Percentiles rank a stretch among this genome's conserved stretches.
Evolutionary conservation across 768 basidiomycete genomes (phyloP).

Genomic region (Tylopilus rubrobrunneus): DNA sequence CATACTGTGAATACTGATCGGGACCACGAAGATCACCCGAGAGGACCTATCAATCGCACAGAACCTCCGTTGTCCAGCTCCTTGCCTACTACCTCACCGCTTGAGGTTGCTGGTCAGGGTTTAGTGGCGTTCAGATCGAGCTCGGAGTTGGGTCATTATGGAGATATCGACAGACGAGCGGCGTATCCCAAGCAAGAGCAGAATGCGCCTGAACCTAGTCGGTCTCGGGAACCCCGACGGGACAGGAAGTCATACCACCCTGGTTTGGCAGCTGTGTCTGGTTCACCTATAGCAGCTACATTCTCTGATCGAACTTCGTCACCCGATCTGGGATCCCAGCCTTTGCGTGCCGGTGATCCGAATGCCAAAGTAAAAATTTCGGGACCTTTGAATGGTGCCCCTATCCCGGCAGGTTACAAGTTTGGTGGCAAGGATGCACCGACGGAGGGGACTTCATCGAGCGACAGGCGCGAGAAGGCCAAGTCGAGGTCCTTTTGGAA

Average conservation of each 20-base stretch:
- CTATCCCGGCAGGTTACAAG: slow-evolving; percentile 86
- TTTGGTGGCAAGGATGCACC: slow-evolving; percentile 76
- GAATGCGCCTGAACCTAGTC: slow-evolving; percentile 53
- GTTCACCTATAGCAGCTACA: slow-evolving; percentile 40
- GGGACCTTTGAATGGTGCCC: slow-evolving; percentile 78
- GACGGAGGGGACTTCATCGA: slow-evolving; percentile 38
- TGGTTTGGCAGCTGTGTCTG: slow-evolving; percentile 44
- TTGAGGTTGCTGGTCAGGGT: slow-evolving; percentile 32
- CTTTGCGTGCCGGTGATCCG: slow-evolving; percentile 47
- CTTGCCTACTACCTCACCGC: slow-evolving; percentile 46
- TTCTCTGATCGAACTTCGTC: slow-evolving; percentile 37
- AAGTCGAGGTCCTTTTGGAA: slow-evolving; percentile 94
- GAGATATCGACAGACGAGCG: slow-evolving; percentile 50
- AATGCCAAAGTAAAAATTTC: slow-evolving; percentile 81
- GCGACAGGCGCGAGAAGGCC: slow-evolving; percentile 83
- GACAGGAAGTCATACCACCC: slow-evolving; percentile 65
- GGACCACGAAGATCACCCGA: slow-evolving; percentile 31
- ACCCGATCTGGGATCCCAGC: slow-evolving; percentile 50
- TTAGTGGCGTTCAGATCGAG: slow-evolving; percentile 52
- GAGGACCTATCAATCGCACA: slow-evolving; percentile 43
- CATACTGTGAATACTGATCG: slow-evolving; percentile 39
- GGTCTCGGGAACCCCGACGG: slow-evolving; percentile 45
- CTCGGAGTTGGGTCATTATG: slow-evolving; percentile 80
- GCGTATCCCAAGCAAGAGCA: slow-evolving; percentile 36
- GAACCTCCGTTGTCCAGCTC: slow-evolving; percentile 64